These are phyloP conservation scores for Mrakia hoshinonis DNA, from an alignment of 768 basidiomycete species.

Conservation along the genomic window DNA sequence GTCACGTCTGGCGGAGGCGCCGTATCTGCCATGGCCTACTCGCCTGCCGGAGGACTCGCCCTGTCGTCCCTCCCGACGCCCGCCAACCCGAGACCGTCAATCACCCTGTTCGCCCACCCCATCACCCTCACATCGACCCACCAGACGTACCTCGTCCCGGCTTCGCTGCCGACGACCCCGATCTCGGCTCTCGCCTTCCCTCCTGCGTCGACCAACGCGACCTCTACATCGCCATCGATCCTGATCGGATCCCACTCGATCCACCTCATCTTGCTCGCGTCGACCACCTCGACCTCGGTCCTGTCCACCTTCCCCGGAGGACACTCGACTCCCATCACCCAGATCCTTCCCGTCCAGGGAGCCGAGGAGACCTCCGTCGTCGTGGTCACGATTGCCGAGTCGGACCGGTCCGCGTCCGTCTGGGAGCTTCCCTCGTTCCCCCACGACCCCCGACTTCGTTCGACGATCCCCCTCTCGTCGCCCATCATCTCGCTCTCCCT, in stretches of 20 bases:
- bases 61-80: conserved; percentile 11
- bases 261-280: conserved; percentile 15
- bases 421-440: conserved; percentile 15
- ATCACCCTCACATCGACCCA: not conserved
- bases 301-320: conserved; percentile 19
- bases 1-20: not conserved
- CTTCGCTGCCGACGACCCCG: conserved; percentile 6
- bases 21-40: conserved; percentile 16
- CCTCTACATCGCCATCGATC: not conserved
- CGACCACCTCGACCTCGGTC: not conserved
- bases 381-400: conserved; percentile 17
- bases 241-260: conserved; percentile 19
- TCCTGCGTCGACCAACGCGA: not conserved
- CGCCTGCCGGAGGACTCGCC: not conserved
- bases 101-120: not conserved
- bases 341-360: not conserved
- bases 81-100: not conserved
- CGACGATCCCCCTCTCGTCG: conserved; percentile 11
- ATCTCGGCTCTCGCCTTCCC: conserved; percentile 14
- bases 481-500: conserved; percentile 3
- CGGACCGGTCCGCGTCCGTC: conserved; percentile 15
- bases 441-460: conserved; percentile 11
- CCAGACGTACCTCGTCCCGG: conserved; percentile 6
- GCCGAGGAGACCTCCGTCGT: not conserved
- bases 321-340: conserved; percentile 7